Evolutionary conservation across 1,284 basidiomycete species (phyloP).

Genomic region (Malassezia arunalokei): DNA sequence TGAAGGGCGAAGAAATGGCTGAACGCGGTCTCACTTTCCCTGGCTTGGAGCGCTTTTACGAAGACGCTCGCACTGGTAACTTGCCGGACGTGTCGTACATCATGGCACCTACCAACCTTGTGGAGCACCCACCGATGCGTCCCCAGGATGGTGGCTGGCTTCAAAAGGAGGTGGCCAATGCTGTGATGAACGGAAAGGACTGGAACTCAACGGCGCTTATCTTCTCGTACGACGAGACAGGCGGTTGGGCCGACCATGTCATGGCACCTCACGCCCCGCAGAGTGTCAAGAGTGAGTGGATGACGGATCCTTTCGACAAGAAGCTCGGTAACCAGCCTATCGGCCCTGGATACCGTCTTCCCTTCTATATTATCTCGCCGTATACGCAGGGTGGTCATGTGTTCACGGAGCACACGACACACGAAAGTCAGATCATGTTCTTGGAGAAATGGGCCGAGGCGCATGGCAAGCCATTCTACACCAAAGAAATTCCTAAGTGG

Average conservation of each 20-base stretch:
- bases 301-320: conserved; percentile 21
- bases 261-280: conserved; percentile 16
- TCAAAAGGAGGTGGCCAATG: conserved; percentile 29
- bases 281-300: conserved; percentile 17
- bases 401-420: conserved; percentile 26
- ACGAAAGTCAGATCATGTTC: conserved; percentile 30
- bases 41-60: conserved; percentile 28
- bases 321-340: conserved; percentile 18
- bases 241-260: conserved; percentile 35
- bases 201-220: conserved; percentile 26
- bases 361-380: conserved; percentile 31
- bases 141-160: conserved; percentile 30
- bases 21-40: conserved; percentile 18
- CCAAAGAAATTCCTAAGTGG: conserved; percentile 26
- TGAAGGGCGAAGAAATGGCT: conserved; percentile 14
- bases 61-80: conserved; percentile 23
- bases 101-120: conserved; percentile 26
- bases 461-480: conserved; percentile 24
- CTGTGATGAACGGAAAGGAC: conserved; percentile 22
- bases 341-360: conserved; percentile 34
- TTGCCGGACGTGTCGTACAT: conserved; percentile 32
- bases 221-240: conserved; percentile 35
- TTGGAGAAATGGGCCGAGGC: conserved; percentile 32
- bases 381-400: conserved; percentile 29
- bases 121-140: conserved; percentile 29